These are phyloP conservation scores for Quillaja saponaria DNA, from an alignment of 306 rosid genomes.

Conservation along the genomic window DNA sequence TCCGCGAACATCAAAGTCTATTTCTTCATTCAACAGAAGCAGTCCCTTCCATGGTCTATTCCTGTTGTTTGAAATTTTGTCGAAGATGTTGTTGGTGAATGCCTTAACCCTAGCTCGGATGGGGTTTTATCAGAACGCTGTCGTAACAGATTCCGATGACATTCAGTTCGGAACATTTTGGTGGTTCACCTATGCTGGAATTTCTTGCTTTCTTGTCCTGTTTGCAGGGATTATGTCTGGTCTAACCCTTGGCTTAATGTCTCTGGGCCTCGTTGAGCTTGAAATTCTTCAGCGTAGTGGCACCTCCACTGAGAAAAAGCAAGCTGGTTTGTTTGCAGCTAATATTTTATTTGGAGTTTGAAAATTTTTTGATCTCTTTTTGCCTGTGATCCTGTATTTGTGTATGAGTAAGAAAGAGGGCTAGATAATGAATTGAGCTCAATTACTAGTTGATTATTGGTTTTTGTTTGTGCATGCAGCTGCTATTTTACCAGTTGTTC, in stretches of 20 bases:
- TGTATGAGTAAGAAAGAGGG: no score
- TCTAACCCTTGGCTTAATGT: conserved; percentile 92
- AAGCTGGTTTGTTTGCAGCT: conserved; percentile 55
- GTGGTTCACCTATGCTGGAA: conserved; percentile 79
- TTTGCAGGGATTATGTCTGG: conserved; percentile 99
- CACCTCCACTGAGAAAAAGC: conserved; percentile 71
- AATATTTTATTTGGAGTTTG: no score
- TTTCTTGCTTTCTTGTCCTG: conserved; percentile 63
- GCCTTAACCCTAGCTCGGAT: conserved; percentile 17
- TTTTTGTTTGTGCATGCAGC: conserved; percentile 48
- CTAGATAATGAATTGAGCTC: no score
- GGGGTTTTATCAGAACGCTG: conserved; percentile 19
- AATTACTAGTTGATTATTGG: conserved; percentile 21
- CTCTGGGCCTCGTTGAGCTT: conserved; percentile 91
- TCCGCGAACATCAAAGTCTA: no score
- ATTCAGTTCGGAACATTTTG: conserved; percentile 57
- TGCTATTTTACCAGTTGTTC: conserved; percentile 82
- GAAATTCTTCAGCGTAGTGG: conserved; percentile 96
- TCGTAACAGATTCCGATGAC: conserved; percentile 55
- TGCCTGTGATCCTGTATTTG: background rate
- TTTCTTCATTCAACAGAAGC: no score
- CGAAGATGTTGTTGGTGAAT: conserved; percentile 26
- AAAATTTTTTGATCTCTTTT: background rate
- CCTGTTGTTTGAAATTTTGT: no score
- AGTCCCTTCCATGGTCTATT: no score